Evolutionary conservation across 148 eudicot species (phyloP).

Genomic region (Heliosperma pusillum): DNA sequence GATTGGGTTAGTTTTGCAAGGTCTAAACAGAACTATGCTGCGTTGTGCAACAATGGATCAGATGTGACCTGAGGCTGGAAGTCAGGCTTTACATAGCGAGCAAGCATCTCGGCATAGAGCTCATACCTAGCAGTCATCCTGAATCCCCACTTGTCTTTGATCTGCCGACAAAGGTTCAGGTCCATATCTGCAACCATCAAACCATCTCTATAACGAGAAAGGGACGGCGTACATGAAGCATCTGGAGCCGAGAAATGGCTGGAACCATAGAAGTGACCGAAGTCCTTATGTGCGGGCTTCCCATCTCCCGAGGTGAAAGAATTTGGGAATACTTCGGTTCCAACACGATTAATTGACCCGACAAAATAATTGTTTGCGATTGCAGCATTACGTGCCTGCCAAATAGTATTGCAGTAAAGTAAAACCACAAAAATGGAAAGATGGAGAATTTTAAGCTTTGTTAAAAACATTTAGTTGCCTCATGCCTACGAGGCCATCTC

Average conservation of each 20-base stretch:
- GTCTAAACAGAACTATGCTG: conserved; percentile 10
- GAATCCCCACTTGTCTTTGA: conserved; percentile 94
- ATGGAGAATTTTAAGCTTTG: background rate
- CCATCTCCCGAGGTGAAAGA: conserved; percentile 98
- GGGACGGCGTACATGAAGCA: conserved; percentile 84
- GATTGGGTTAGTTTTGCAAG: background rate
- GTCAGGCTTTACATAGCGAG: conserved; percentile 58
- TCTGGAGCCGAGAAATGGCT: conserved; percentile 96
- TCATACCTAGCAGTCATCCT: conserved; percentile 93
- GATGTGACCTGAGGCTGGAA: conserved; percentile 81
- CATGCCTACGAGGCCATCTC: background rate
- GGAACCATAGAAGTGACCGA: conserved; percentile 97
- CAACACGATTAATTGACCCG: conserved; percentile 92
- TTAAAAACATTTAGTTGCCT: background rate
- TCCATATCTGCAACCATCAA: conserved; percentile 88
- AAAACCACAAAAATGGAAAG: background rate
- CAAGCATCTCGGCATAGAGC: conserved; percentile 67
- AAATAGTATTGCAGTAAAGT: background rate
- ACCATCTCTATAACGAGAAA: conserved; percentile 75
- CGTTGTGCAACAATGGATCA: conserved; percentile 65
- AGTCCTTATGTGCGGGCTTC: conserved; percentile 85
- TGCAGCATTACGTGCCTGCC: conserved; percentile 96
- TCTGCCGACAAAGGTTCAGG: conserved; percentile 87
- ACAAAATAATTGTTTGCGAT: conserved; percentile 93
- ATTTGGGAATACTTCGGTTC: conserved; percentile 83